A percentile compares a stretch with the other conserved stretches of the same genome.
These are phyloP conservation scores for Microstegium vimineum DNA, from an alignment of 176 grass and related monocot species.

Conservation along the genomic window DNA sequence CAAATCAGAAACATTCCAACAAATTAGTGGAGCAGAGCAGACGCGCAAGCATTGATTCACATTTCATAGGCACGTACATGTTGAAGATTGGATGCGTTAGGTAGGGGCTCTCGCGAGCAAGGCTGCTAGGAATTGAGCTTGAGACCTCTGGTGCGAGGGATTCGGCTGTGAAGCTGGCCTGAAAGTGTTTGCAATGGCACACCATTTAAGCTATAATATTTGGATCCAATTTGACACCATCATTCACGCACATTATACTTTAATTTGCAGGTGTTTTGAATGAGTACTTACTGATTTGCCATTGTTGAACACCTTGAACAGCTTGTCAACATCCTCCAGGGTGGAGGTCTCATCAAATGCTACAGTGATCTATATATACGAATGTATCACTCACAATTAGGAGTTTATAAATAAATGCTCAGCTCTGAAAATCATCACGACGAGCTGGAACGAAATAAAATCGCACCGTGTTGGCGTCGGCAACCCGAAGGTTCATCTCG, in stretches of 20 bases:
- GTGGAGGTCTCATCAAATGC: slow-evolving; percentile 94
- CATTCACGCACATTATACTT: neutral
- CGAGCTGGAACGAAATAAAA: slow-evolving; percentile 21
- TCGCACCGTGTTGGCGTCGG: slow-evolving; percentile 73
- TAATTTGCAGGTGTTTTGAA: neutral
- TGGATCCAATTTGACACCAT: slow-evolving; percentile 2
- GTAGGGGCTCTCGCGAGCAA: slow-evolving; percentile 80
- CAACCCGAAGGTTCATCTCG: slow-evolving; percentile 92
- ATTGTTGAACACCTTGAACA: slow-evolving; percentile 89
- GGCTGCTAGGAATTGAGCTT: slow-evolving; percentile 60
- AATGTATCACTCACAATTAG: neutral
- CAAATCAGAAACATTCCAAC: neutral
- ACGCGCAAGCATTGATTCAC: neutral
- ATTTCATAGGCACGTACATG: slow-evolving; percentile 40
- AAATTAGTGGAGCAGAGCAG: slow-evolving; percentile 9
- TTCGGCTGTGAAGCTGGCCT: slow-evolving; percentile 85
- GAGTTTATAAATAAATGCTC: slow-evolving; percentile 30
- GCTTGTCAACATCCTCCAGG: slow-evolving; percentile 90
- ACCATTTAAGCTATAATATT: slow-evolving; percentile 6
- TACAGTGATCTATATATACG: slow-evolving; percentile 73
- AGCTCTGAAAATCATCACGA: neutral
- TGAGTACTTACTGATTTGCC: slow-evolving; percentile 80
- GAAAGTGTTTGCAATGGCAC: slow-evolving; percentile 28
- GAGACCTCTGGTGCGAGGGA: slow-evolving; percentile 75
- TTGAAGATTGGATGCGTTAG: slow-evolving; percentile 88